Evolutionary conservation across 352 stramenopile genomes (phyloP).

Genomic region (Pythium oligandrum): DNA sequence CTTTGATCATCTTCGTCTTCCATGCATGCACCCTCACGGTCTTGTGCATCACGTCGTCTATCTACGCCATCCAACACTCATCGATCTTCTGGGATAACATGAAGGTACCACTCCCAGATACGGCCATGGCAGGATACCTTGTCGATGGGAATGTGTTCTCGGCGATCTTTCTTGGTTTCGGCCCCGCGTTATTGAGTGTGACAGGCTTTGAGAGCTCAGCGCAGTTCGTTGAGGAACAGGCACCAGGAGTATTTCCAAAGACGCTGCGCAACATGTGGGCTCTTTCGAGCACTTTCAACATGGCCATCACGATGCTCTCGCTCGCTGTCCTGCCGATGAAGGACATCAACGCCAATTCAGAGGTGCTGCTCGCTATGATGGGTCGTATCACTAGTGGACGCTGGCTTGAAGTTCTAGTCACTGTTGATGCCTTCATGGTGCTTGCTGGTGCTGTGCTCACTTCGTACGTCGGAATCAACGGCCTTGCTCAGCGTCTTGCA

Average conservation of each 20-base stretch:
- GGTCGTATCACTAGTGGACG: conserved; percentile 24
- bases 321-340: conserved; percentile 61
- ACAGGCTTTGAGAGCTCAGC: conserved; percentile 80
- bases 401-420: conserved; percentile 32
- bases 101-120: conserved; percentile 29
- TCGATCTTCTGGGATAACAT: conserved; percentile 56
- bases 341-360: conserved; percentile 51
- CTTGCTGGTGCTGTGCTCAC: conserved; percentile 69
- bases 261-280: conserved; percentile 82
- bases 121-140: conserved; percentile 21
- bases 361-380: conserved; percentile 62
- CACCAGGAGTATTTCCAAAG: conserved; percentile 71
- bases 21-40: conserved; percentile 59
- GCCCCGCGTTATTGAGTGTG: conserved; percentile 68
- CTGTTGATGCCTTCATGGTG: conserved; percentile 73
- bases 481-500: conserved; percentile 61
- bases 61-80: conserved; percentile 53
- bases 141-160: conserved; percentile 23
- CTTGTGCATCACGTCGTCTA: conserved; percentile 36
- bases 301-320: conserved; percentile 55
- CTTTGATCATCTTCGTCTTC: conserved; percentile 69
- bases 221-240: conserved; percentile 86
- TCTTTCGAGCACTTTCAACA: conserved; percentile 76
- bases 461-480: conserved; percentile 66
- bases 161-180: conserved; percentile 55